Evolutionary conservation across 257 asterid genomes (phyloP), one percentile per base, ranked within the genome.

Genomic region (Buddleja alternifolia): DNA sequence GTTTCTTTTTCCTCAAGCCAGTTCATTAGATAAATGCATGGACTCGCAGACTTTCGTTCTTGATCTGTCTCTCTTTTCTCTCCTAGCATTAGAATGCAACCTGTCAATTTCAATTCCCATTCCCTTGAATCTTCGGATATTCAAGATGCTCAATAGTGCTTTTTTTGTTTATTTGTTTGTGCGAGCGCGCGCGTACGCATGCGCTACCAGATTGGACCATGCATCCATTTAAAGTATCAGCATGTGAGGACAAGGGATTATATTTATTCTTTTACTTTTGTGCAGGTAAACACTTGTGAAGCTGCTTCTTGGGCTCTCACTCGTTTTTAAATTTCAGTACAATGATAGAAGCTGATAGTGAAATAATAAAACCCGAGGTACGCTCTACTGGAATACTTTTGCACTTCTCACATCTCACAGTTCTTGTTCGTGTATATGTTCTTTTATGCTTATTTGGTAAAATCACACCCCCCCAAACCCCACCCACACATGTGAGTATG

Each of bases 271-370:
- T 7, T 39, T 59, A 55, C 7, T 58, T 69, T 44, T 60, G 16
- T 66, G 62, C 84, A 78, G 86, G 76, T 72, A 10, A 61, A 45
- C 42, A 57, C 63, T 70, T 20, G 64, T 63, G 66, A 62, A 44
- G 19, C 63, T 63, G 44, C 48, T 70, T 61, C 51, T 67, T 12
- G 51, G 58, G 6, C 69, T 8, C 52, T 37, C 14, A 23, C 56
- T 47, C 9, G 16, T 68, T 57, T 29, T 25, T 59, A 39, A 40
- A 17, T 57, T 48, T 63, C 56, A 19, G 36, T 70, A 73, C 75
- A 63, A 83, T 83, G 88, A 75, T 72, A 61, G 88, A 81, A 83
- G 82, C 73, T 71, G 85, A 78, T 60, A 81, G 82, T 64, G 86
- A 78, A 50, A 78, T 81, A 47, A 73, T 83, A 69, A 83, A 81